phyloP scores from a whole-genome alignment of 495 filamentous ascomycete species.

The Penicillium egyptiacum region DNA sequence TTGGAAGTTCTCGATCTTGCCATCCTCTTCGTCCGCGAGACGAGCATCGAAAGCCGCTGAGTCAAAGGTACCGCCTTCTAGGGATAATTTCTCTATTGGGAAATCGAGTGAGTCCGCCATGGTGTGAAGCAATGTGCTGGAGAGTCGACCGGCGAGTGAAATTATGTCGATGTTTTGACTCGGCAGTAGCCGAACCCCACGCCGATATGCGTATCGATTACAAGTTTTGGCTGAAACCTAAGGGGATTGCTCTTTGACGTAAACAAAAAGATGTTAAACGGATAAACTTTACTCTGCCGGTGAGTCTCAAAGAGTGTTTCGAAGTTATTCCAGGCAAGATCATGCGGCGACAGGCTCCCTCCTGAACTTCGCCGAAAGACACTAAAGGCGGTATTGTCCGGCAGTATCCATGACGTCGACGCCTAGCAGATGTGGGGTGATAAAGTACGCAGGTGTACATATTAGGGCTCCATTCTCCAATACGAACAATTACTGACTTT shows the following conservation, averaged over 20 bases:
- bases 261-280: neutral
- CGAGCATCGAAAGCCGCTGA: constrained; percentile 33
- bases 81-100: constrained; percentile 31
- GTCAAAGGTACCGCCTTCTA: constrained; percentile 28
- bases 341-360: neutral
- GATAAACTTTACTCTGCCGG: neutral
- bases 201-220: neutral
- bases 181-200: constrained; percentile 9
- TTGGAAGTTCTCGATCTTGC: constrained; percentile 29
- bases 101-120: constrained; percentile 34
- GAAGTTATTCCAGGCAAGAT: neutral
- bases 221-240: neutral
- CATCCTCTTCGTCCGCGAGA: constrained; percentile 38
- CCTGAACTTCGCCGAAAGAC: neutral
- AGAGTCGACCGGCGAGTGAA: neutral
- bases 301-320: neutral
- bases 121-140: neutral
- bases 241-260: neutral
- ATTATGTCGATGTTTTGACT: constrained; percentile 6
- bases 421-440: too few species aligned
- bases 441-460: too few species aligned
- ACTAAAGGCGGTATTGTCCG: neutral
- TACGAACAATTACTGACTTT: too few species aligned
- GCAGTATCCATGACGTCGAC: constrained; percentile 8
- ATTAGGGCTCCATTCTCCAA: too few species aligned